Percentiles rank a stretch among this genome's conserved stretches.
phyloP scores from a whole-genome alignment of 768 basidiomycete species.

The Lactarius tabidus region DNA sequence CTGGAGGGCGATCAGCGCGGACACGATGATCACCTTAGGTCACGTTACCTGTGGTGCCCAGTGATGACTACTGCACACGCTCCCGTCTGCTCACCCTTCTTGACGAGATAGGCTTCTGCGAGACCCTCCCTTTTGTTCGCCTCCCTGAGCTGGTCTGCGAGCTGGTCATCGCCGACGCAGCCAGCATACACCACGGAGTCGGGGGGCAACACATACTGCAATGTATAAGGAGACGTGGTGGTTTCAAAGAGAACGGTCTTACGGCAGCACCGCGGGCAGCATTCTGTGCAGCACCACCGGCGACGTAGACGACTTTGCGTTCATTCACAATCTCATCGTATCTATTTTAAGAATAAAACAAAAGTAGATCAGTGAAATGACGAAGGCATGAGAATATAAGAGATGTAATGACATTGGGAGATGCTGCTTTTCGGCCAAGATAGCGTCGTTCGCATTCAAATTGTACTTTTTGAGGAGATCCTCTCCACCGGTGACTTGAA shows the following conservation, averaged over 20 bases:
- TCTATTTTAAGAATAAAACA: constrained; percentile 48
- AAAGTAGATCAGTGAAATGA: not conserved
- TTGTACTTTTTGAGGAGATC: constrained; percentile 82
- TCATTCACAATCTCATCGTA: constrained; percentile 84
- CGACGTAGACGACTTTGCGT: constrained; percentile 81
- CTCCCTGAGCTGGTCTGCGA: constrained; percentile 80
- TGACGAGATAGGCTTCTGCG: constrained; percentile 83
- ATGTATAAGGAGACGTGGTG: constrained; percentile 16
- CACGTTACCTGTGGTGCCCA: constrained; percentile 79
- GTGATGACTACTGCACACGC: constrained; percentile 96
- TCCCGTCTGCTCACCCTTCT: constrained; percentile 83
- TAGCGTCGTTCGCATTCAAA: constrained; percentile 92
- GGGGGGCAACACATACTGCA: constrained; percentile 85
- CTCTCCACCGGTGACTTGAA: constrained; percentile 88
- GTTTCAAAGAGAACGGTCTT: constrained; percentile 32
- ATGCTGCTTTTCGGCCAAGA: constrained; percentile 89
- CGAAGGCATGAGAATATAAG: constrained; percentile 8
- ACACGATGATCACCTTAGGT: not conserved
- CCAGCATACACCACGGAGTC: constrained; percentile 91
- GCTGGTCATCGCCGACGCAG: constrained; percentile 89
- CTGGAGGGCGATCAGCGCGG: constrained; percentile 37
- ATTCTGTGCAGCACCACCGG: constrained; percentile 96
- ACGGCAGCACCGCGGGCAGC: constrained; percentile 95
- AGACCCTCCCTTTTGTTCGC: constrained; percentile 94
- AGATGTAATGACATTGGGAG: constrained; percentile 59